Base-by-base conservation (phyloP, 2,329 filamentous ascomycete species). In the Fusarium tjaetaba region DNA sequence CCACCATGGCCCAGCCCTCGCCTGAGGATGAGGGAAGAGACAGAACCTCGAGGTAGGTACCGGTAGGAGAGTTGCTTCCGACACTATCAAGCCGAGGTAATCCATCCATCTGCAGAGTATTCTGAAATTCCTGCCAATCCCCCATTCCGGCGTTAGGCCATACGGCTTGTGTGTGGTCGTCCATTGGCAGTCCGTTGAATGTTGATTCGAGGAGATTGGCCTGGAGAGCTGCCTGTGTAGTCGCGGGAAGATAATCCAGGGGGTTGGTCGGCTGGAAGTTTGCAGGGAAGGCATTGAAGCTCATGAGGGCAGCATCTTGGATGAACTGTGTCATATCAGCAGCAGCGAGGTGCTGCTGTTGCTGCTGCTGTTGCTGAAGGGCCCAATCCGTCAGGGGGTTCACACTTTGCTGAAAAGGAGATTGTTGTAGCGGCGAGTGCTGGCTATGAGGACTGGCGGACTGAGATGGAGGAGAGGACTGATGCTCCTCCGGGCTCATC, bases 1-100 rank as follows among this genome's bases (percentile, higher is more conserved):
- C 93, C 65, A 98, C 91, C 74, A 93, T 89, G 57, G 90, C 91
- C 95, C 95, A 98, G 65, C 94, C 94, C 76, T 95, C 94, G 77
- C 97, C 95, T 79, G 93, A 94, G 73, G 94, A 94, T 63, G 91
- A 92, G 30, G 90, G 88, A 48, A 97, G 86, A 11, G 96, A 98
- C 56, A 96, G 85, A 39, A 97, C 93, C 82, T 98, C 95, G 52
- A 97, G 85, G 81, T 94, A 95, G 69, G 89, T 85, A 49, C 83
- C 83, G 5, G 84, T 85, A 26, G 84, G 84, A 16, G 84, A 86
- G 65, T 83, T 84, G 78, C 84, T 85, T 58, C 84, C 84, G 42
- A 85, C 84, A 56, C 83, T 85, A 30, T 81, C 82, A 39, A 85
- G 75, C 38, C 82, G 81, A 36, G 79, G 75, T 34, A 86, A 68